Base-by-base conservation (phyloP, 768 basidiomycete species). In the Russula virescens region DNA sequence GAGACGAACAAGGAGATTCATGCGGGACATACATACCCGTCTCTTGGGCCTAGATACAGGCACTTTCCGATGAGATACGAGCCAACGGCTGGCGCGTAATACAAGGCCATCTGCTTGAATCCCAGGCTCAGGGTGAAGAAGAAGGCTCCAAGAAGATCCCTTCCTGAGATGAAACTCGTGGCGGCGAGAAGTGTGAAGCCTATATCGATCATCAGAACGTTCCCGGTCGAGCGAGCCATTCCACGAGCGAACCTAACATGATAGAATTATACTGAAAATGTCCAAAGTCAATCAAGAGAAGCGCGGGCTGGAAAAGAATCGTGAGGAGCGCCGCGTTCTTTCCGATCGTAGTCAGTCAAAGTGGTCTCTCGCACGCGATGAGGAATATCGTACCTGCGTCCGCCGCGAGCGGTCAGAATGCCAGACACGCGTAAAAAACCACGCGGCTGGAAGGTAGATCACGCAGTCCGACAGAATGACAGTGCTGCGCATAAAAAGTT, bases 241-340 rank as follows among this genome's bases (percentile, higher is more conserved):
- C 19, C 42, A 10, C 34, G 58, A 66, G 76, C 76, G 68, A 69
- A 83, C 89, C 95, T 52, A 98, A 85, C 91, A 96, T 94, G 66
- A 95, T 83, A 2, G 89, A 89, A 71, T 97, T 98, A 72, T 94
- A 97, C 74, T 98, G 94, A 69, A 96, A 96, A 71, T 98, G 94
- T 0, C 96, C 94, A 71, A 87, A 89, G 74, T 97, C 96, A 57
- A 96, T 81, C 21, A 97, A 76, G 10, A 94, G 75, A 35, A 97
- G 75, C 0, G 89, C 85, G 2, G 96, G 96, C 69, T 94, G 91
- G 16, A 94, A 79, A 18, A 96, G 75, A 13, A 96, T 75, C 3
- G 83, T 85, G 25, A 91, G 67, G 5, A 94, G 72, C 1, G 89
- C 87, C 25, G 83, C 70, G 73, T 89, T 80, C 87, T 89, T 55